A percentile compares a stretch with the other conserved stretches of the same genome.
Evolutionary conservation across 75 land plant genomes (phyloP).

Genomic region (Pseudotsuga menziesii): DNA sequence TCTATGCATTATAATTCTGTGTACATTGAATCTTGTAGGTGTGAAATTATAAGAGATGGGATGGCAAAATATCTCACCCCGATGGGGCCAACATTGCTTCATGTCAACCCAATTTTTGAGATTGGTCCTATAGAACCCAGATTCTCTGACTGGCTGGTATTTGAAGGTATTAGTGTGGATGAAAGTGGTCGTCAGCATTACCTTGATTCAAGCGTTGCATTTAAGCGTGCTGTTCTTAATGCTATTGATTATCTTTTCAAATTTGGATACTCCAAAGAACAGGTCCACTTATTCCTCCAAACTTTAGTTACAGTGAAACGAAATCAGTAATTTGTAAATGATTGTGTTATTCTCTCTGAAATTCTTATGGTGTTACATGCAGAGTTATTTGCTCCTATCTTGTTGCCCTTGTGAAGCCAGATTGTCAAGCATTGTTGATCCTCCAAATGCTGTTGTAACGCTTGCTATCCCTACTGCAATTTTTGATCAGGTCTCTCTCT

Average conservation of each 20-base stretch:
- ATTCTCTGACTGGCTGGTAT: slow-evolving; percentile 24
- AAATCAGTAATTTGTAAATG: background rate
- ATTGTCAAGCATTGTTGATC: slow-evolving; percentile 43
- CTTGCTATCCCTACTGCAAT: slow-evolving; percentile 31
- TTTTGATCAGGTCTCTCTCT: slow-evolving; percentile 35
- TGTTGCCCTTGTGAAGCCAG: slow-evolving; percentile 45
- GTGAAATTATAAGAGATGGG: slow-evolving; percentile 21
- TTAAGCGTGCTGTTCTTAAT: slow-evolving; percentile 17
- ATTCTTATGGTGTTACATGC: background rate
- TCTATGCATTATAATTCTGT: background rate
- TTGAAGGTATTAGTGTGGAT: slow-evolving; percentile 27
- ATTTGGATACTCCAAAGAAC: slow-evolving; percentile 23
- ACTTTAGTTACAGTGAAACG: background rate
- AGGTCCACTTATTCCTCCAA: slow-evolving; percentile 1
- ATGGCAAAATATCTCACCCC: slow-evolving; percentile 21
- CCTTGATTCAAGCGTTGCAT: slow-evolving; percentile 19
- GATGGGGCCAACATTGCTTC: slow-evolving; percentile 21
- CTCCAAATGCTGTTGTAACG: slow-evolving; percentile 36
- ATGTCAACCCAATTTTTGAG: slow-evolving; percentile 23
- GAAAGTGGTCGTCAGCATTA: slow-evolving; percentile 20
- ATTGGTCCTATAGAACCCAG: slow-evolving; percentile 22
- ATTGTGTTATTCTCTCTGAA: background rate
- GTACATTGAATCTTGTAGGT: slow-evolving; percentile 10
- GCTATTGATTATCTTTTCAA: slow-evolving; percentile 19
- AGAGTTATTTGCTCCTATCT: slow-evolving; percentile 37